Evolutionary conservation across 768 basidiomycete genomes (phyloP), one percentile per base, ranked within the genome.

Genomic region (Fistulinella prunicolor): DNA sequence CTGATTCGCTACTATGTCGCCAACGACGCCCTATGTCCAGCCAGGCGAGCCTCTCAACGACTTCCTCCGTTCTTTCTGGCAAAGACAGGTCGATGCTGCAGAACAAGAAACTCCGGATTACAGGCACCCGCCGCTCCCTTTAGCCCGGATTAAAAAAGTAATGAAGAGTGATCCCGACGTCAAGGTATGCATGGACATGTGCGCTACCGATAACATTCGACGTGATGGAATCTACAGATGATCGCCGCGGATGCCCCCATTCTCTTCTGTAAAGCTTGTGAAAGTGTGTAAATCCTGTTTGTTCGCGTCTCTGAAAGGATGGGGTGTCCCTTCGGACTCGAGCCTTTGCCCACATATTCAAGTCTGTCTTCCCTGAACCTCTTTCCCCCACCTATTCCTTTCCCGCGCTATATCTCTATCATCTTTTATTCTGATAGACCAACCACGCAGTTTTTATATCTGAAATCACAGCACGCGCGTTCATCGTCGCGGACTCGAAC

Each of bases 111-210:
- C 83, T 0, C 88, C 88, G 21, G 93, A 94, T 68, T 90, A 89
- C 56, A 74, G 87, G 44, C 90, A 94, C 61, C 90, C 89, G 2
- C 85, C 89, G 6, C 73, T 98, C 10, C 95, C 95, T 4, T 73
- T 99, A 24, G 96, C 96, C 16, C 75, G 96, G 64, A 96, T 98
- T 61, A 98, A 97, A 77, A 98, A 97, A 68, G 95, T 97, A 48
- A 96, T 97, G 91, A 97, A 98, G 77, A 94, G 88, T 66, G 93
- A 94, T 71, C 90, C 92, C 3, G 92, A 94, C 59, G 92, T 97
- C 54, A 94, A 94, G 81, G 93, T 95, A 64, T 62, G 82, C 63
- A 38, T 44, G 36, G 10, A 16, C 40, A 35, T 50, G 30, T 24
- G 13, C 9, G 16, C 28, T 32, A 6, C n/a, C 10, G 44, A 56